Base-by-base conservation (phyloP, 2,329 filamentous ascomycete species). In the Aspergillus sp. region DNA sequence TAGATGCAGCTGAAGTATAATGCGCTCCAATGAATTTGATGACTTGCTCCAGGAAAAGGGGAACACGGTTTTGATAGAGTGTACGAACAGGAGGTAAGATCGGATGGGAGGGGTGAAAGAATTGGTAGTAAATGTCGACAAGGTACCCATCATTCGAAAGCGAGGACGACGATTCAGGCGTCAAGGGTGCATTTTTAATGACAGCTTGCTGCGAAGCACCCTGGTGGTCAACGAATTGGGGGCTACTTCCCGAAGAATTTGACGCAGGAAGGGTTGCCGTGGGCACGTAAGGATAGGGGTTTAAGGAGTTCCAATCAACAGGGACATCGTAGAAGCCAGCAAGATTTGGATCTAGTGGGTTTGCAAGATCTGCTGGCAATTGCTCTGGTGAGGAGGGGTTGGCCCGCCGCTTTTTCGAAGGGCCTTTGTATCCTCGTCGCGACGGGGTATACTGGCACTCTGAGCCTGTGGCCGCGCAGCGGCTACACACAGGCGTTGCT, bases 361-460 rank as follows among this genome's bases (percentile, higher is more conserved):
- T 49, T 55, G 77, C 76, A 27, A 80, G 76, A 25, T 82, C 83
- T 27, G 81, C 79, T 19, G 79, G 80, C 21, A 79, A 76, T 66
- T 81, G 80, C 17, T 73, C 69, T 15, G 66, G 67, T n/a, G 69
- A 70, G 31, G 69, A 65, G n/a, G 66, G 66, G 46, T 72, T 69
- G 52, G 66, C 69, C 47, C 75, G 73, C 17, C 77, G 75, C 61
- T 75, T 79, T 68, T 81, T 82, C n/a, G 83, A 79, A 1, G 84
- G 84, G 14, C 88, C 87, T 73, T 89, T 90, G 77, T 90, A 90
- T 31, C 90, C 90, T 60, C 90, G 84, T 44, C 89, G 86, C 40
- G 89, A 91, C 45, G 88, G 86, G 49, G 90, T 84, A 70, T 91
- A 92, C 67, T 86, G 76, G 72, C 90, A 93, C 48, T 87, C 81